Evolutionary conservation across 2,329 filamentous ascomycete species (phyloP), one percentile per base, ranked within the genome.

Genomic region (Ophiosphaerella herpotricha): DNA sequence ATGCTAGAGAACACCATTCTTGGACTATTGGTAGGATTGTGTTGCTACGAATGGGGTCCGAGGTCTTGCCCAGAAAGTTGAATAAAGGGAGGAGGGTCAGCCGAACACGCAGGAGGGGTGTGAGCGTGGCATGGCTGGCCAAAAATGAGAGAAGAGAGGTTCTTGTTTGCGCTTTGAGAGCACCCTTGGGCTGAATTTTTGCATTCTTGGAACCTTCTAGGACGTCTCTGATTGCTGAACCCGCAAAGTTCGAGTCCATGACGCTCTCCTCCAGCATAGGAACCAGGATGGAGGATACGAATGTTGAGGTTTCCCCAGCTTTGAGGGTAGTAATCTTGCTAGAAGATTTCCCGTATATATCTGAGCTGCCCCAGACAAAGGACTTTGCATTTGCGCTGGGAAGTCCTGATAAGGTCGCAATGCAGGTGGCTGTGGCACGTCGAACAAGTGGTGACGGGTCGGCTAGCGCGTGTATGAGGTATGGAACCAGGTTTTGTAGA

Each of bases 181-280:
- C 49, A 50, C 58, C 54, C 45, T 58, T 66, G 1, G 60, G 41
- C 6, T 64, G 60, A 7, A 38, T 47, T 21, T 71, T 60, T 2
- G 57, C 60, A 32, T 65, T 78, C 14, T 78, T 75, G 39, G 75
- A 75, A 45, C 83, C 82, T 58, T 86, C 84, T 9, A 94, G 69
- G 0, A 80, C 74, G 29, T 78, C 80, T 52, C 83, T 80, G 5
- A 96, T 70, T 2, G 86, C 81, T 16, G 83, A 82, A 23, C 81
- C 77, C 38, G 96, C 80, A 53, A 94, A 86, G 24, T 82, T 83
- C 4, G 84, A 77, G 66, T 97, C 91, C 58, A 97, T 83, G 3
- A 93, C 81, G 64, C 88, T 95, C 72, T 97, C 94, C 72, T 97
- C 92, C 8, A 96, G 75, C 2, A 82, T 83, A 0, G 90, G 90